These are phyloP conservation scores for Eutrema salsugineum DNA, from an alignment of 441 rosid species.

Conservation along the genomic window DNA sequence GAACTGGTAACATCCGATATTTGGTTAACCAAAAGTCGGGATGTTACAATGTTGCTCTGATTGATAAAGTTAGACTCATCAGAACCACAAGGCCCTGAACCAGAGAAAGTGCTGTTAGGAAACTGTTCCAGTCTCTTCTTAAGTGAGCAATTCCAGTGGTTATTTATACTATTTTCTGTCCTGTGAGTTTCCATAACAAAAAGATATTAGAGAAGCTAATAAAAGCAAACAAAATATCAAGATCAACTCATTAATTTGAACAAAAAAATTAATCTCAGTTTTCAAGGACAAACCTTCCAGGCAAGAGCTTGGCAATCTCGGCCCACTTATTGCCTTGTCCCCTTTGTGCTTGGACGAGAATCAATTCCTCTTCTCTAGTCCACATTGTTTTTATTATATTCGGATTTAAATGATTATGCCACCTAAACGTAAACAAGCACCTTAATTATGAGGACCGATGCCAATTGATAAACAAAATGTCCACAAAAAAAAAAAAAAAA, in stretches of 20 bases:
- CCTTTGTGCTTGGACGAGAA: slow-evolving; percentile 30
- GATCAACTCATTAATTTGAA: background rate
- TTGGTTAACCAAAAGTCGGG: no score
- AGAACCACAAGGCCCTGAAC: background rate
- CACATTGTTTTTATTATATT: slow-evolving; percentile 35
- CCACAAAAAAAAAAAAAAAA: background rate
- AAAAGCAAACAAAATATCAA: background rate
- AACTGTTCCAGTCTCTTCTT: slow-evolving; percentile 34
- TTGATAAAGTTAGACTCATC: background rate
- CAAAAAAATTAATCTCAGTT: background rate
- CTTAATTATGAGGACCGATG: background rate
- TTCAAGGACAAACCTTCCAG: slow-evolving; percentile 35
- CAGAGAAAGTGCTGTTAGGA: background rate
- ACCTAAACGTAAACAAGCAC: slow-evolving; percentile 16
- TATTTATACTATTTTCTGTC: slow-evolving; percentile 47
- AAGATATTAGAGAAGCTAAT: no score
- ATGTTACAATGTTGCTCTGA: background rate
- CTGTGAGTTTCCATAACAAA: background rate
- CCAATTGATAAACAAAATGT: no score
- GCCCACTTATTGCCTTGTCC: slow-evolving; percentile 45
- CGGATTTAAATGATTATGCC: slow-evolving; percentile 50
- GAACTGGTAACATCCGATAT: no score
- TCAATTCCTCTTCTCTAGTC: slow-evolving; percentile 44
- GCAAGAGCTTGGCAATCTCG: slow-evolving; percentile 42
- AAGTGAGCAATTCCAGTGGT: slow-evolving; percentile 46